Base-by-base conservation (phyloP, 495 filamentous ascomycete species). In the Hypoxylon fuscum region DNA sequence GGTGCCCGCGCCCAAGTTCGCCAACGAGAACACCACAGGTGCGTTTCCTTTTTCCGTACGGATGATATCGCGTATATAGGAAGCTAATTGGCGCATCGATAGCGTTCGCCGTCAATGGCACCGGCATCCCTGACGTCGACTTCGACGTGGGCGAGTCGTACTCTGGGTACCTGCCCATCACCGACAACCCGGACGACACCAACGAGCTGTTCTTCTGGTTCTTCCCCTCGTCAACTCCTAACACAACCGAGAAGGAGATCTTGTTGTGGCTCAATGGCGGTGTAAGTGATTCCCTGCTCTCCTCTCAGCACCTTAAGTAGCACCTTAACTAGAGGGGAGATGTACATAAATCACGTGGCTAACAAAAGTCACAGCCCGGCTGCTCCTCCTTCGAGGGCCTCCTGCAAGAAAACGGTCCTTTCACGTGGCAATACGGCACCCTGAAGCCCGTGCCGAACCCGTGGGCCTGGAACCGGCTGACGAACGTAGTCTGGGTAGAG, bases 61-160 rank as follows among this genome's bases (percentile, higher is more conserved):
- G n/a, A n/a, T n/a, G n/a, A n/a, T n/a, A n/a, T n/a, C n/a, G n/a
- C n/a, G n/a, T n/a, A n/a, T n/a, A 5, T 12, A 20, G 11, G 11
- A 8, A 42, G 17, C 23, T 32, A 21, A 35, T 5, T 4, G 32
- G 14, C 21, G 5, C 38, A 40, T n/a, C 20, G 18, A 42, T 17
- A 87, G 84, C 83, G 61, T 93, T 86, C 65, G 74, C 79, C 5
- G 87, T 92, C 55, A 84, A 92, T 62, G 89, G 89, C 20, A 82
- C 81, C 1, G 78, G 77, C 3, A 84, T 93, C 51, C 90, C 90
- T 0, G 85, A 91, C 21, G 88, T 93, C 6, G 76, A 87, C 59
- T 94, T 91, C 62, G 86, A 94, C 59, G 85, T 91, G 64, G 90
- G 90, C 47, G 90, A 94, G 70, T 88, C 85, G 0, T 94, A 93